Conservation (phyloP, 1,284 basidiomycete genomes). For the Cryptococcus maquisensis region DNA sequence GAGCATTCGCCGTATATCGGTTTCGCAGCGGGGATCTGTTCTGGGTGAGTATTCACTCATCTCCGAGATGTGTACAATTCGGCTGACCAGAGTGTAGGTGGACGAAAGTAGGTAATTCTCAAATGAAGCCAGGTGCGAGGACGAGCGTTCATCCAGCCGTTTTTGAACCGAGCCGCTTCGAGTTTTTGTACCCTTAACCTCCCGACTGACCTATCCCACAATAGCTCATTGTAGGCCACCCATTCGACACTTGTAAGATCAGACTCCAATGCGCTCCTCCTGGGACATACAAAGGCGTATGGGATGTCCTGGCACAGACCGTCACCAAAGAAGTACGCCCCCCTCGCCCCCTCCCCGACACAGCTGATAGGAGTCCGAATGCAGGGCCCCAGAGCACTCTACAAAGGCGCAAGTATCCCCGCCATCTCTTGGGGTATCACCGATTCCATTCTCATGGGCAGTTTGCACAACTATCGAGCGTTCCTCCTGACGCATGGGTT, state of each 20-base stretch:
- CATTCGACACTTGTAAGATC: conserved; percentile 46
- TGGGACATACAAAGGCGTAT: conserved; percentile 43
- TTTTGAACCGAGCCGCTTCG: too few relatives aligned
- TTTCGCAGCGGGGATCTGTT: conserved; percentile 45
- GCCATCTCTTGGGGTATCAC: conserved; percentile 49
- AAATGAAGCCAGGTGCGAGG: too few relatives aligned
- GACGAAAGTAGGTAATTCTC: conserved; percentile 23
- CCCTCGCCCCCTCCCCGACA: too few relatives aligned
- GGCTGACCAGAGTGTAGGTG: conserved; percentile 9
- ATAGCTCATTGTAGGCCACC: conserved; percentile 33
- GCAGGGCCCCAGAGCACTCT: conserved; percentile 44
- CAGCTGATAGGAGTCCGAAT: neutral
- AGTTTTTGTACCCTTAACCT: too few relatives aligned
- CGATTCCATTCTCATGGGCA: conserved; percentile 49
- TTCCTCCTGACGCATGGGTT: conserved; percentile 40
- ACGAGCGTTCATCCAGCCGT: too few relatives aligned
- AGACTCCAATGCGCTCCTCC: conserved; percentile 44
- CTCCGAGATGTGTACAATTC: neutral
- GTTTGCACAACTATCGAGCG: conserved; percentile 48
- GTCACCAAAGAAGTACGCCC: conserved; percentile 35
- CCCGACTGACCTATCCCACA: neutral
- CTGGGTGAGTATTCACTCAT: conserved; percentile 28
- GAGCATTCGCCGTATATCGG: conserved; percentile 40
- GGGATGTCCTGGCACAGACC: conserved; percentile 40
- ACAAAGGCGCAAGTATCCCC: conserved; percentile 48